Conservation (phyloP, 2,329 filamentous ascomycete species). For the Raffaelea ambrosiae region DNA sequence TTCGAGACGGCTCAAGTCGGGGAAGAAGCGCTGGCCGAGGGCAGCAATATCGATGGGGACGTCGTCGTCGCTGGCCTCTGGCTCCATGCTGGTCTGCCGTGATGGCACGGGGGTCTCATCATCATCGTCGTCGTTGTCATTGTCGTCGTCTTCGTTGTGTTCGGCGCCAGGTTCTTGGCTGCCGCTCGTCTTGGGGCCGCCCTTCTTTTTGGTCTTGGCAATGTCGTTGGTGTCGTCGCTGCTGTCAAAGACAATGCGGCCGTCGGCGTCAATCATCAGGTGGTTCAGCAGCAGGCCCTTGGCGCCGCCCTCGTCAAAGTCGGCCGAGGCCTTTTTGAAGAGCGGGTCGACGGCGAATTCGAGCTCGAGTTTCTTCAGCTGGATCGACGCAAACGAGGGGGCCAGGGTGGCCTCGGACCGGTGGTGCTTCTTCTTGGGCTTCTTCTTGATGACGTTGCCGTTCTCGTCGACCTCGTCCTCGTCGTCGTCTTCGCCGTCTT, state of each 20-base stretch:
- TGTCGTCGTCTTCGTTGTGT: conserved; percentile 28
- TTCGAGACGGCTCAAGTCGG: conserved; percentile 67
- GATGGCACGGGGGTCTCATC: conserved; percentile 33
- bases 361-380: conserved; percentile 94
- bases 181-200: neutral
- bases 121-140: conserved; percentile 24
- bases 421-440: conserved; percentile 64
- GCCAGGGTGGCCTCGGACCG: conserved; percentile 84
- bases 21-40: conserved; percentile 76
- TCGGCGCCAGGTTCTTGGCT: no score
- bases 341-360: conserved; percentile 94
- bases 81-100: conserved; percentile 12
- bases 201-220: conserved; percentile 21
- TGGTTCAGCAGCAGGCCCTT: conserved; percentile 94
- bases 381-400: conserved; percentile 76
- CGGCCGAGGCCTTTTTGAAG: conserved; percentile 98
- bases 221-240: conserved; percentile 69
- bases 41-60: conserved; percentile 71
- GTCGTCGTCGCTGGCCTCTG: conserved; percentile 36
- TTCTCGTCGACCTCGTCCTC: conserved; percentile 44
- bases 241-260: conserved; percentile 95
- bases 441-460: conserved; percentile 41
- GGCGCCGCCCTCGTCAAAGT: conserved; percentile 96
- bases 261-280: conserved; percentile 85
- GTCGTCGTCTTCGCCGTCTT: conserved; percentile 55